Conservation (phyloP, 768 basidiomycete genomes). For the Calocybe cyanea region DNA sequence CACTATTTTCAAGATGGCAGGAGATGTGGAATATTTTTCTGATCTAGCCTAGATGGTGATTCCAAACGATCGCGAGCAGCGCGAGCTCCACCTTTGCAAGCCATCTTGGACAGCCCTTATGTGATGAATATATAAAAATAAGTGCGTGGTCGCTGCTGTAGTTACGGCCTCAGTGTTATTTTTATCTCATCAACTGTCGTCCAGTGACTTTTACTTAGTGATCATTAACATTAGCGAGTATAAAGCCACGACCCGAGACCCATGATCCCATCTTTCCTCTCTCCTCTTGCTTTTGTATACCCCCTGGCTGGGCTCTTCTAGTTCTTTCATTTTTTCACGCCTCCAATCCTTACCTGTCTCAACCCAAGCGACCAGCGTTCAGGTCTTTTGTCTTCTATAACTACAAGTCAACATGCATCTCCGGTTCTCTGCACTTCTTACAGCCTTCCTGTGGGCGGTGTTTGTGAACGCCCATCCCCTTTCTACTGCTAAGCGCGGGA, state of each 20-base stretch:
- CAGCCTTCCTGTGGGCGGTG: constrained; percentile 43
- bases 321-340: constrained; percentile 9
- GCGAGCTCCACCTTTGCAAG: too few relatives aligned
- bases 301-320: constrained; percentile 25
- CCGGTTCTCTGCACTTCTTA: constrained; percentile 48
- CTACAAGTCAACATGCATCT: constrained; percentile 47
- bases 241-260: neutral
- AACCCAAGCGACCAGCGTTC: constrained; percentile 18
- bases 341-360: constrained; percentile 26
- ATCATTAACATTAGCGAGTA: constrained; percentile 13
- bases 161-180: too few relatives aligned
- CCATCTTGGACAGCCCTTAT: too few relatives aligned
- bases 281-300: constrained; percentile 6
- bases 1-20: too few relatives aligned
- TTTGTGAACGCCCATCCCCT: constrained; percentile 39
- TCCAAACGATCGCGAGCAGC: too few relatives aligned
- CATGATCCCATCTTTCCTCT: constrained; percentile 15
- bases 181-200: too few relatives aligned
- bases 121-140: too few relatives aligned
- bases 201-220: constrained; percentile 9
- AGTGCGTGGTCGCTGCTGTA: too few relatives aligned
- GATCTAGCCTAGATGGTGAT: too few relatives aligned
- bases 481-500: constrained; percentile 23
- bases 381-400: constrained; percentile 21
- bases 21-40: too few relatives aligned